A percentile compares a stretch with the other conserved stretches of the same genome.
These are phyloP conservation scores for Cyclotella choctawhatcheeana DNA, from an alignment of 108 stramenopile species.

Conservation along the genomic window DNA sequence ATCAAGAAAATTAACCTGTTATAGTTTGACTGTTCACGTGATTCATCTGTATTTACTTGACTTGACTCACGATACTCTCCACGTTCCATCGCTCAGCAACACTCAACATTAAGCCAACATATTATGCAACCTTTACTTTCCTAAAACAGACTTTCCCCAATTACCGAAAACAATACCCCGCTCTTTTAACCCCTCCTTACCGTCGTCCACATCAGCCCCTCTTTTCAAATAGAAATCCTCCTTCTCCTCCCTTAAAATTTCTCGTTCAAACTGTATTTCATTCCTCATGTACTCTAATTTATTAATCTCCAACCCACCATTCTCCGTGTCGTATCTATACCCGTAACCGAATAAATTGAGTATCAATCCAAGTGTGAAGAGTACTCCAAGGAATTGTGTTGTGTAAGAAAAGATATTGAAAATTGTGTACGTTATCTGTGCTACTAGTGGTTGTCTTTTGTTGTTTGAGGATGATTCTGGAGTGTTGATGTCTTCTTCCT, in stretches of 20 bases:
- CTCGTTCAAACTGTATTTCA: slow-evolving; percentile 42
- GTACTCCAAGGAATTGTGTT: slow-evolving; percentile 29
- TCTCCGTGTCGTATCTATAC: slow-evolving; percentile 24
- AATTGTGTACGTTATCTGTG: slow-evolving; percentile 12
- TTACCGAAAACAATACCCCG: slow-evolving; percentile 2
- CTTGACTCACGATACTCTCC: too few relatives aligned
- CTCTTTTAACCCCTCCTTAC: not conserved
- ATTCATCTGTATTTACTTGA: too few relatives aligned
- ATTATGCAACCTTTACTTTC: not conserved
- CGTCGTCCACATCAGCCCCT: not conserved
- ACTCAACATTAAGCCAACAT: too few relatives aligned
- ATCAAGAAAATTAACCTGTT: not conserved
- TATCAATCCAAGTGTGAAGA: slow-evolving; percentile 24
- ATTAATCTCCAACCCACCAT: slow-evolving; percentile 31
- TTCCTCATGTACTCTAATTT: slow-evolving; percentile 32
- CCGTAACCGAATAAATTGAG: slow-evolving; percentile 31
- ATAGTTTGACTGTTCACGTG: too few relatives aligned
- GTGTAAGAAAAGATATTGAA: slow-evolving; percentile 39
- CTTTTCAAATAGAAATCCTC: slow-evolving; percentile 17
- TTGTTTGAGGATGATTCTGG: not conserved
- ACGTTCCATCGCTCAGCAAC: too few relatives aligned
- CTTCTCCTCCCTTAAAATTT: slow-evolving; percentile 34
- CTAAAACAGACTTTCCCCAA: slow-evolving; percentile 5
- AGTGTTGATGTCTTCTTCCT: too few relatives aligned
- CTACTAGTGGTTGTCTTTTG: slow-evolving; percentile 5